Base-by-base conservation (phyloP, 2,329 filamentous ascomycete species). In the Sclerotinia glacialis region DNA sequence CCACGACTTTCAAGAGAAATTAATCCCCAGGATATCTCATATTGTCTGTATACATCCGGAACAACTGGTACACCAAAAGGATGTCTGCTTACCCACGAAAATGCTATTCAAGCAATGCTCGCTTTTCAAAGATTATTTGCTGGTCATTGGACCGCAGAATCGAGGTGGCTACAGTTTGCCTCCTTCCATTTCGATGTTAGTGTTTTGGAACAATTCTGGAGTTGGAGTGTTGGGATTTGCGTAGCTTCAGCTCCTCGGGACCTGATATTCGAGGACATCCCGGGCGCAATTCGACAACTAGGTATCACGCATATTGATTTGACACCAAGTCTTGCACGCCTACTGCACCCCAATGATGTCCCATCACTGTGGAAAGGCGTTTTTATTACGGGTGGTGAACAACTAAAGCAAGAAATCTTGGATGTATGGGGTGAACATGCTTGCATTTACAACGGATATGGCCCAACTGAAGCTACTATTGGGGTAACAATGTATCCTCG, bases 181-280 rank as follows among this genome's bases (percentile, higher is more conserved):
- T 93, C 92, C 0, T 92, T 97, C 66, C 94, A 97, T 77, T 97
- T 97, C 69, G 94, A 97, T 73, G 93, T 97, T 5, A 95, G 91
- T 1, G 90, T 97, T 0, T 82, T 97, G 0, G 93, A 97, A 75
- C 93, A 97, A 74, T 97, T 94, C 76, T 97, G 92, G 92, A 95
- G 89, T 67, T 97, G 93, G 93, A 92, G 89, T 37, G 90, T 95
- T 0, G 93, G 93, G 1, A 93, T 97, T 34, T 89, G 90, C 5
- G 84, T 97, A 0, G 89, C 94, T 2, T 88, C 91, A 2, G 93
- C 91, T 8, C 90, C 92, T 0, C 85, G 91, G 70, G 93, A 97
- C 75, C 75, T 97, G 1, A 89, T 97, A 1, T 88, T 97, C 44
- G 91, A 95, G 72, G 92, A 97, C 72, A 81, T 97, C 21, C 83